Evolutionary conservation across 805 yeast species (phyloP), one percentile per base, ranked within the genome.

Genomic region (Ogataea wickerhamii): DNA sequence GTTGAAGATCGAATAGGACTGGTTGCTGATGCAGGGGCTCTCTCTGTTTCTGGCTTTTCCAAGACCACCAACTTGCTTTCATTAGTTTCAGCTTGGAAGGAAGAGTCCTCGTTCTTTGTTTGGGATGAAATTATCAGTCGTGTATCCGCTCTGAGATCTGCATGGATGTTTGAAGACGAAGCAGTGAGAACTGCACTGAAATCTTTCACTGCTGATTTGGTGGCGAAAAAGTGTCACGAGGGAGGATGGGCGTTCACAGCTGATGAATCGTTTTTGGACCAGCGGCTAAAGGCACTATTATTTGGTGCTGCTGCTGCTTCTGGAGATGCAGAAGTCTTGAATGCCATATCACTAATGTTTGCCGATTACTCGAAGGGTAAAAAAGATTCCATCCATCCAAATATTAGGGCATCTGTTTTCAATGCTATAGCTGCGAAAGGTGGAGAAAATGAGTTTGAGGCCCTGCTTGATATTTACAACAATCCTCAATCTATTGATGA

Each of bases 201-300:
- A 10, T 43, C 51, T 3, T 68, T 73, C 37, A 52, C 51, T 38
- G 58, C 43, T 33, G 56, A 49, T 5, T 40, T 59, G 28, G 61
- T 57, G 17, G 18, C 48, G 17, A 51, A 41, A 6, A 57, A 49
- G 34, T 45, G 51, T 20, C 59, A 59, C 56, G 79, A 76, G 19
- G 72, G 82, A 19, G 85, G 93, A n/a, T 96, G 88, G 68, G 76
- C 83, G 12, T 91, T 82, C 53, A 76, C 86, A 45, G 94, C 95
- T 10, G 77, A 82, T 33, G 97, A 91, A 31, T 42, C 63, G 12
- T 56, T 57, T 55, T 61, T 58, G 34, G 64, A 58, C 4, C 63
- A 60, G 45, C 55, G 46, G 41, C 48, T 76, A 43, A 62, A 70
- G 45, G 55, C 74, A 1, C 61, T 64, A 20, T 53, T 76, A 28